These are phyloP conservation scores for Saccharomycopsis sp. DNA, from an alignment of 805 yeast species.

Conservation along the genomic window DNA sequence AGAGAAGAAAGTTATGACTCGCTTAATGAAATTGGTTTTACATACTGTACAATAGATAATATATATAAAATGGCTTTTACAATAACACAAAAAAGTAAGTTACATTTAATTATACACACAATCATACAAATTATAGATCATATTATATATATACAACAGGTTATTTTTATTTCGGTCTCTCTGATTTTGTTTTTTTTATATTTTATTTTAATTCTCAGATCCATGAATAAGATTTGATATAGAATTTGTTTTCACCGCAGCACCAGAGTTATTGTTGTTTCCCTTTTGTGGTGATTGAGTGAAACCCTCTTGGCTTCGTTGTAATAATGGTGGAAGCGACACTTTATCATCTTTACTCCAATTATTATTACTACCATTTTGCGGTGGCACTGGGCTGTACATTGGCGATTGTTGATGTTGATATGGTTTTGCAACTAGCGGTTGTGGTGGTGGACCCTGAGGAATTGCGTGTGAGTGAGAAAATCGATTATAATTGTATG, in stretches of 20 bases:
- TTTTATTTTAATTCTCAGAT: neutral
- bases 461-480: neutral
- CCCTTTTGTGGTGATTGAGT: neutral
- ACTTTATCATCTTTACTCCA: conserved; percentile 2
- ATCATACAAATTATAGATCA: no score
- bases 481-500: no score
- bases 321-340: conserved; percentile 3
- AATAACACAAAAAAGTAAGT: no score
- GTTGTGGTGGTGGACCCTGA: neutral
- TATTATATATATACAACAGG: no score
- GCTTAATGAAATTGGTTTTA: no score
- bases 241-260: conserved; percentile 6
- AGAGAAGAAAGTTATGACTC: no score
- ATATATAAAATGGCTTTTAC: no score
- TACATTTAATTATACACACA: no score
- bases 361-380: neutral
- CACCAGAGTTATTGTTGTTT: neutral
- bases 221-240: conserved; percentile 9
- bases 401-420: neutral
- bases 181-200: neutral
- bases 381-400: neutral
- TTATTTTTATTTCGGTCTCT: no score
- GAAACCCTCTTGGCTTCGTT: neutral
- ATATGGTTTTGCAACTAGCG: neutral
- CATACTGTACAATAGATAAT: no score